Evolutionary conservation across 768 basidiomycete genomes (phyloP), one percentile per base, ranked within the genome.

Genomic region (Suillus ampliporus): DNA sequence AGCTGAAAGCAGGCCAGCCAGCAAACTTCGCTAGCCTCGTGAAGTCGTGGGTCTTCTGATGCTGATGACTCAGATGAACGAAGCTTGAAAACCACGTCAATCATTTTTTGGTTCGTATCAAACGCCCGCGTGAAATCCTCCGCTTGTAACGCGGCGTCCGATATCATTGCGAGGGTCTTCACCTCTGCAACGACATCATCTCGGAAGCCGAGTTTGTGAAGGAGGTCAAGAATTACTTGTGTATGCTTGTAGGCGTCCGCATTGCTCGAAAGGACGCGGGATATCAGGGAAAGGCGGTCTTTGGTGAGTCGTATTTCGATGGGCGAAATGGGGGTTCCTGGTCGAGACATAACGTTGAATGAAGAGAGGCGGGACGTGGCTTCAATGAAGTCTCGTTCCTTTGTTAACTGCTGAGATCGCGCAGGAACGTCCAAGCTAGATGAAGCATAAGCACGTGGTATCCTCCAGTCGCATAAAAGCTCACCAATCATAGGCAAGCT

Each of bases 311-410:
- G 90, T 64, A 99, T 95, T 75, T 98, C 96, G 63, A 97, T 87
- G 0, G 97, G 97, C 10, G 94, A 86, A 57, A 99, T 88, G 7
- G 88, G 84, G 47, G 89, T 85, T 51, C 92, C 90, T 10, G 88
- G 85, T 6, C 86, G 82, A 26, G 94, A 88, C 72, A 82, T 82
- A 63, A 97, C 83, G 62, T 93, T 92, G 82, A 94, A 99, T 4
- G 97, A 94, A n/a, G 90, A 87, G 13, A 99, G 88, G 2, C 94
- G 89, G 28, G 95, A 97, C 1, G 97, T 99, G 2, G 97, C 97
- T 78, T 99, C 96, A 65, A 99, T 97, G 76, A 98, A 99, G 60
- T 94, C 91, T 61, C 89, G 90, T 73, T 98, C 94, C 62, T 79
- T 80, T 15, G 75, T 67, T 60, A 96, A 81, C 0, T 79, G 80